These are phyloP conservation scores for Sporothrix globosa DNA, from an alignment of 2,329 filamentous ascomycete genomes.

Conservation along the genomic window DNA sequence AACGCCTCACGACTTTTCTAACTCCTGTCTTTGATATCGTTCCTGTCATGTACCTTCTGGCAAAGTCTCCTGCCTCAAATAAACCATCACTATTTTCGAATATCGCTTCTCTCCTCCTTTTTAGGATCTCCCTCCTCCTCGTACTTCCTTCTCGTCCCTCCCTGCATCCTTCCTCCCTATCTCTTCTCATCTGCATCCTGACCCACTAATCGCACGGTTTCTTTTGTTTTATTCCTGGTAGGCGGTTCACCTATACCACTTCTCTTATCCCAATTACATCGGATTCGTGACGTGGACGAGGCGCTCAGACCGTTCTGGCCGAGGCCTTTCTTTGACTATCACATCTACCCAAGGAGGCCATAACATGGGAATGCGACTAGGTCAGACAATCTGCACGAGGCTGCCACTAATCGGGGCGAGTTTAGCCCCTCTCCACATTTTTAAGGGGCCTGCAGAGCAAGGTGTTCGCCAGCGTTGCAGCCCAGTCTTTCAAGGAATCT, in stretches of 20 bases:
- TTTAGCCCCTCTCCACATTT: slow-evolving; percentile 24
- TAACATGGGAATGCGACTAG: not conserved
- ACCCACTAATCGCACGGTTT: not conserved
- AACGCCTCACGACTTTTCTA: no score
- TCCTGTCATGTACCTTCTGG: no score
- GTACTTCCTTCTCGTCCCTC: no score
- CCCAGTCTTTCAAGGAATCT: no score
- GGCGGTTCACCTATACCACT: no score
- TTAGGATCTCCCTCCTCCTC: no score
- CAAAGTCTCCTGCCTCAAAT: no score
- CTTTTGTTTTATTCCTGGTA: not conserved
- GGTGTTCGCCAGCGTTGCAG: not conserved
- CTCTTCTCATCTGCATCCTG: no score
- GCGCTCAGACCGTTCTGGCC: slow-evolving; percentile 18
- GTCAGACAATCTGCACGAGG: slow-evolving; percentile 7
- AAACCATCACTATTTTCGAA: no score
- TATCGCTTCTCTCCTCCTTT: no score
- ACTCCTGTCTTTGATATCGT: no score
- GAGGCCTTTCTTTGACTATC: not conserved
- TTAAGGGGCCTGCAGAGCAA: slow-evolving; percentile 26
- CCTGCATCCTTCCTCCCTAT: no score
- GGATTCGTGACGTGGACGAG: slow-evolving; percentile 27
- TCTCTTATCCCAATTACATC: not conserved
- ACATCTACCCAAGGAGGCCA: not conserved
- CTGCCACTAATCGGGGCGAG: slow-evolving; percentile 23